Base-by-base conservation (phyloP, 2,329 filamentous ascomycete genomes). In the Curvularia spicifera region DNA sequence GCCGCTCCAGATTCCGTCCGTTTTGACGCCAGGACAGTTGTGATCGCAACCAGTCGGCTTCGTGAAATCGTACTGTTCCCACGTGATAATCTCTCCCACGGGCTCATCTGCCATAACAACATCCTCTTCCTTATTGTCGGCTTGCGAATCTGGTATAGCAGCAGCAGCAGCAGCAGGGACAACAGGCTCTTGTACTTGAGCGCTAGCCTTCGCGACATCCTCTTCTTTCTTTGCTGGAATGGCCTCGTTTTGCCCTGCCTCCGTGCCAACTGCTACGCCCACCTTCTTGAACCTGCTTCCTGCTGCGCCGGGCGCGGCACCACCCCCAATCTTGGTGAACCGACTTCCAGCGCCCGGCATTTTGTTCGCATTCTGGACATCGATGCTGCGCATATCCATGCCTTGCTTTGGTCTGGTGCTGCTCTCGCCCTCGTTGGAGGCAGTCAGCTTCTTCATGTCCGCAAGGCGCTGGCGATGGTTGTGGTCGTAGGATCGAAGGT, bases 401-500 rank as follows among this genome's bases (percentile, higher is more conserved):
- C 63, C 59, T 56, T 69, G 57, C 22, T 65, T 63, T 6, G 61
- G 62, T 54, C 64, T 67, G 13, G n/a, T 48, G 28, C 54, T 63
- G 37, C 56, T 61, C 26, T 72, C 67, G 18, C 58, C 54, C 22
- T 71, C 70, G 52, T 72, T 72, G 15, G 59, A 58, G 20, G 71
- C 72, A 4, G 70, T 75, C n/a, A 74, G 56, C 60, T 90, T 88
- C 78, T 92, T 92, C 90, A 94, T 93, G 70, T 95, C 91, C 78
- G 91, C 91, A 57, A 93, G 85, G 49, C 91, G 89, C 75, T 80
- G 67, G 44, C 66, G 67, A 78, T 99, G 95, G 69, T 91, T 91
- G 79, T 99, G 95, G 74, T 98, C 95, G 78, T 98, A 98, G 70
- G 91, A 95, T 63, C 88, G 88, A 56, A 97, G 91, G 76, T 99